These are phyloP conservation scores for Nakazawaea laoshanensis DNA, from an alignment of 805 yeast species.

Conservation along the genomic window DNA sequence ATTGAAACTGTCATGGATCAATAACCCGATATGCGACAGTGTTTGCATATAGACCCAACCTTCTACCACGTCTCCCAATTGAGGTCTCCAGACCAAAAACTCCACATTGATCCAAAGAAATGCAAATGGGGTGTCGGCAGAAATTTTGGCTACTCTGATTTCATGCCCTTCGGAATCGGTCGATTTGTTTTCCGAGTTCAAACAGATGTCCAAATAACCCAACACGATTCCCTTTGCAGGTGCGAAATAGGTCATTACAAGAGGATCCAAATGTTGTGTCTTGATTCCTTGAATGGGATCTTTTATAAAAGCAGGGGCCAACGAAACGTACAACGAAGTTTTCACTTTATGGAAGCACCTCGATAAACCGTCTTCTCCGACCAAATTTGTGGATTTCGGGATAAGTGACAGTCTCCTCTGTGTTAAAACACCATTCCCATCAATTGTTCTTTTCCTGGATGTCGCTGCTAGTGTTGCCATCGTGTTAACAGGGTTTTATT, in stretches of 20 bases:
- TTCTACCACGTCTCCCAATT: slow-evolving; percentile 76
- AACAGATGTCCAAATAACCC: slow-evolving; percentile 60
- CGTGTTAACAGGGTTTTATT: too few relatives aligned
- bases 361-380: slow-evolving; percentile 33
- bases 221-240: slow-evolving; percentile 77
- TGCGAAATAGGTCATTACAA: slow-evolving; percentile 74
- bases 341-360: slow-evolving; percentile 61
- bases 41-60: slow-evolving; percentile 90
- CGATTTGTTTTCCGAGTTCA: slow-evolving; percentile 32
- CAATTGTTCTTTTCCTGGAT: slow-evolving; percentile 8
- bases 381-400: slow-evolving; percentile 9
- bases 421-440: not conserved
- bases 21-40: slow-evolving; percentile 87
- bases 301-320: slow-evolving; percentile 74
- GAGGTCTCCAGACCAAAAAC: slow-evolving; percentile 83
- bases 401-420: slow-evolving; percentile 10
- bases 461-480: too few relatives aligned
- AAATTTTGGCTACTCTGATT: slow-evolving; percentile 52
- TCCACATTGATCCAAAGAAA: slow-evolving; percentile 84
- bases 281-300: slow-evolving; percentile 73
- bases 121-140: slow-evolving; percentile 79
- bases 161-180: slow-evolving; percentile 30
- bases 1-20: slow-evolving; percentile 89
- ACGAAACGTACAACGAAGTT: slow-evolving; percentile 64
- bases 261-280: slow-evolving; percentile 83